Percentiles rank a stretch among this genome's conserved stretches.
phyloP scores from a whole-genome alignment of 2,329 filamentous ascomycete species.

The Cladosporium sp. region DNA sequence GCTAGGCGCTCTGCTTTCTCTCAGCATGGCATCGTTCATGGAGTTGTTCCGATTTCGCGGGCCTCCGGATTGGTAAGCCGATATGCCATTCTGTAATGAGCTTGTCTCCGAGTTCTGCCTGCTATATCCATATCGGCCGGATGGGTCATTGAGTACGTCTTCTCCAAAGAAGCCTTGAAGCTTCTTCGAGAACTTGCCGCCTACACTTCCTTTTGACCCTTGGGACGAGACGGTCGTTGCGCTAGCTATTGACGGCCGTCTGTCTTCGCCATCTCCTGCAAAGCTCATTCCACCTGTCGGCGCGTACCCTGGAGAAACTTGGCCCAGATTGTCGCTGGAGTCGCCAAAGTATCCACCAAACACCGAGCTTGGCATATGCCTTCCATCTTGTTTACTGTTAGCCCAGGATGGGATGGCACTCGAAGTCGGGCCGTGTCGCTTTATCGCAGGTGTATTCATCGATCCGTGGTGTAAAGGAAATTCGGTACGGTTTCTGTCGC shows the following conservation, averaged over 20 bases:
- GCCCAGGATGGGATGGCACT: slow-evolving; percentile 54
- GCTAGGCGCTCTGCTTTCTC: slow-evolving; percentile 62
- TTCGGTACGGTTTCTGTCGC: slow-evolving; percentile 47
- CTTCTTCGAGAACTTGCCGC: slow-evolving; percentile 75
- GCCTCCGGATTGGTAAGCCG: slow-evolving; percentile 54
- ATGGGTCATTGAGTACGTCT: slow-evolving; percentile 64
- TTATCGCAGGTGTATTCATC: slow-evolving; percentile 39
- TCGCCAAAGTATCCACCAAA: slow-evolving; percentile 70
- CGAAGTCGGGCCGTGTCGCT: slow-evolving; percentile 53
- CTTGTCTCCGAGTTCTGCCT: slow-evolving; percentile 66
- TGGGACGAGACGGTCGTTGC: slow-evolving; percentile 84
- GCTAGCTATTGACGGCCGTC: slow-evolving; percentile 85
- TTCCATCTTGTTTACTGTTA: slow-evolving; percentile 35
- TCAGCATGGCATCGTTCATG: slow-evolving; percentile 62
- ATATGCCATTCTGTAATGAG: slow-evolving; percentile 42
- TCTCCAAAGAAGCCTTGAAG: slow-evolving; percentile 92
- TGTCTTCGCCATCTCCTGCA: slow-evolving; percentile 66
- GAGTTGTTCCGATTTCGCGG: slow-evolving; percentile 79
- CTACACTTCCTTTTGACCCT: slow-evolving; percentile 73
- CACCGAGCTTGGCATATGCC: slow-evolving; percentile 46
- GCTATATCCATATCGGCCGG: slow-evolving; percentile 24
- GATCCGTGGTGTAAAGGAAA: slow-evolving; percentile 52
- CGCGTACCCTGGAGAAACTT: slow-evolving; percentile 71
- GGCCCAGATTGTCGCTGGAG: slow-evolving; percentile 69
- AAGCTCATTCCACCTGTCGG: slow-evolving; percentile 54